phyloP scores from a whole-genome alignment of 805 yeast genomes.

The Cephaloascus fragrans region DNA sequence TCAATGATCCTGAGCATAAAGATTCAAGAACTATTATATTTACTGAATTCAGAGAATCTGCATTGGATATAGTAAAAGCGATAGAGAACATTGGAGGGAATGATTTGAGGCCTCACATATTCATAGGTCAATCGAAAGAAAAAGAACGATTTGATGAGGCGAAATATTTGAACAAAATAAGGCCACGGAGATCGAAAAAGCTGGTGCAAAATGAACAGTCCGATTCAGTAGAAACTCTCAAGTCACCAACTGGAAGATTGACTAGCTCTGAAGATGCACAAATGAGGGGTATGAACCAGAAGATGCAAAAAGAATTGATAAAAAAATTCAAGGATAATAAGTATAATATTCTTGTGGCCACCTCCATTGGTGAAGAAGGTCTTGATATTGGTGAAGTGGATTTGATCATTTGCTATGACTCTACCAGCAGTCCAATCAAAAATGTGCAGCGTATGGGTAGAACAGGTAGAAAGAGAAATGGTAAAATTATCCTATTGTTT shows the following conservation, averaged over 20 bases:
- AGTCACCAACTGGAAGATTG: slow-evolving; percentile 17
- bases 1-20: slow-evolving; percentile 23
- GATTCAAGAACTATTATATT: slow-evolving; percentile 78
- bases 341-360: slow-evolving; percentile 80
- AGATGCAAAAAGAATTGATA: slow-evolving; percentile 72
- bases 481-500: slow-evolving; percentile 66
- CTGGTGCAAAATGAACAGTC: slow-evolving; percentile 26
- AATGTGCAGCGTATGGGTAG: slow-evolving; percentile 96
- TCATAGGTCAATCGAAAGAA: slow-evolving; percentile 85
- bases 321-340: slow-evolving; percentile 62
- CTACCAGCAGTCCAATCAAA: slow-evolving; percentile 88
- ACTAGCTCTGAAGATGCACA: slow-evolving; percentile 72
- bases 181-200: slow-evolving; percentile 35
- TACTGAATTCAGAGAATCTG: slow-evolving; percentile 84
- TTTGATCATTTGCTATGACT: slow-evolving; percentile 83
- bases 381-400: slow-evolving; percentile 98
- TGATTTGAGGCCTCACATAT: slow-evolving; percentile 61
- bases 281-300: slow-evolving; percentile 81
- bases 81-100: slow-evolving; percentile 27
- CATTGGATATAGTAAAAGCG: slow-evolving; percentile 70
- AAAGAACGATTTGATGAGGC: slow-evolving; percentile 60
- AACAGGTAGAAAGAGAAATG: slow-evolving; percentile 93
- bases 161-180: slow-evolving; percentile 30
- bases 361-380: slow-evolving; percentile 98
- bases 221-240: slow-evolving; percentile 8